phyloP scores from a whole-genome alignment of 2,329 filamentous ascomycete genomes.

The Paraphoma sp. region DNA sequence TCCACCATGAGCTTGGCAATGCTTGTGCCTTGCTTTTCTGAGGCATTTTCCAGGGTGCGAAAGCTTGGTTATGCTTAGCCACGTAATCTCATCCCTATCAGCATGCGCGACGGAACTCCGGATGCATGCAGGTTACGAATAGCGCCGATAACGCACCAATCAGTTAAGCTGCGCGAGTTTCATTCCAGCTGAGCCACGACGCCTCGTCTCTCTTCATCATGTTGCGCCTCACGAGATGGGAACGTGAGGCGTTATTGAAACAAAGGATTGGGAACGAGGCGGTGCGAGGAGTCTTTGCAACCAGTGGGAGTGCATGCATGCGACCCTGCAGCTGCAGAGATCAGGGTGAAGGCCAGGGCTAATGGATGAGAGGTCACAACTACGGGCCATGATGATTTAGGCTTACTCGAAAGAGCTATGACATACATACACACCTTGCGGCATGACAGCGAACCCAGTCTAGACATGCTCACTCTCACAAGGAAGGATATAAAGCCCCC shows the following conservation, averaged over 20 bases:
- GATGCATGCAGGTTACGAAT: constrained; percentile 11
- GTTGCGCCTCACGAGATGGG: constrained; percentile 4
- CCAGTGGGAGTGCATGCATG: constrained; percentile 17
- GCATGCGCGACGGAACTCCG: constrained; percentile 11
- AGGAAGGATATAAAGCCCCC: not conserved
- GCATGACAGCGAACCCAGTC: not conserved
- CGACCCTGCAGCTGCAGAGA: constrained; percentile 6
- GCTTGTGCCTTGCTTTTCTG: constrained; percentile 33
- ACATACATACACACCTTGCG: not conserved
- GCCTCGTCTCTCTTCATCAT: constrained; percentile 1
- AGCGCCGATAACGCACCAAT: constrained; percentile 12
- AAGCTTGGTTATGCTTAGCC: constrained; percentile 35
- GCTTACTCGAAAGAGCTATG: constrained; percentile 4
- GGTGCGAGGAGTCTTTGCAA: constrained; percentile 13
- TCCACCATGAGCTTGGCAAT: constrained; percentile 26
- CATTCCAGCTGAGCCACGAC: constrained; percentile 19
- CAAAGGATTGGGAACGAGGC: constrained; percentile 13
- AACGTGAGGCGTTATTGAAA: not conserved
- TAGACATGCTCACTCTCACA: not conserved
- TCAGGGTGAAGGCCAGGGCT: constrained; percentile 6
- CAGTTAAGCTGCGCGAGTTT: not conserved
- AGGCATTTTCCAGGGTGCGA: constrained; percentile 31
- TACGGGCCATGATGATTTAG: constrained; percentile 8
- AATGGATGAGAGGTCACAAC: not conserved
- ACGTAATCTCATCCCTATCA: constrained; percentile 14